Conservation (phyloP, 805 yeast genomes). For the Ogataea pini region DNA sequence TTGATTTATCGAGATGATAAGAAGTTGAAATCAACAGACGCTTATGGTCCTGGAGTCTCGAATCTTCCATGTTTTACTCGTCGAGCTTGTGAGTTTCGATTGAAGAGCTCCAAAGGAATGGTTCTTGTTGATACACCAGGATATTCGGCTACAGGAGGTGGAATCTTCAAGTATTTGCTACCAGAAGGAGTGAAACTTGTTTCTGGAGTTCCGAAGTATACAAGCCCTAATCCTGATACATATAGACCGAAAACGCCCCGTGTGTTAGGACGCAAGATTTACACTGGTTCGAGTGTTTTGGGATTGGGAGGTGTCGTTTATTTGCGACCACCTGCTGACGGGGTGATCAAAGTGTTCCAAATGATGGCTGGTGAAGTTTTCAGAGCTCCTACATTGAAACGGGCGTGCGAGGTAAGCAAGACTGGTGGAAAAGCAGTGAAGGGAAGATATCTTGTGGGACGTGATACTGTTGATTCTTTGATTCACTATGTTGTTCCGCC, state of each 20-base stretch:
- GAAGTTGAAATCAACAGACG: slow-evolving; percentile 26
- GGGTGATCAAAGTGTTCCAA: slow-evolving; percentile 50
- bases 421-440: slow-evolving; percentile 30
- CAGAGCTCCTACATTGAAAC: slow-evolving; percentile 35
- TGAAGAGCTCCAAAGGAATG: slow-evolving; percentile 26
- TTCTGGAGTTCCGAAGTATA: slow-evolving; percentile 9
- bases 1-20: slow-evolving; percentile 31
- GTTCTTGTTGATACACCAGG: slow-evolving; percentile 51
- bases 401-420: slow-evolving; percentile 32
- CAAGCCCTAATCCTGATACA: slow-evolving; percentile 9
- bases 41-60: slow-evolving; percentile 48
- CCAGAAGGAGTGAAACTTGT: slow-evolving; percentile 9
- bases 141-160: slow-evolving; percentile 33
- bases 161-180: slow-evolving; percentile 33
- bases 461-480: slow-evolving; percentile 34
- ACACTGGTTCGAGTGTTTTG: slow-evolving; percentile 27
- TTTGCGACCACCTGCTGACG: slow-evolving; percentile 51
- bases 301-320: slow-evolving; percentile 65
- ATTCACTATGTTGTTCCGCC: slow-evolving; percentile 62
- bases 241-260: slow-evolving; percentile 10
- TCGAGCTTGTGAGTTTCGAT: slow-evolving; percentile 42
- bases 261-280: slow-evolving; percentile 18
- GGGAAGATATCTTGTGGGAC: slow-evolving; percentile 21
- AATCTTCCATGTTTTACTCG: slow-evolving; percentile 74
- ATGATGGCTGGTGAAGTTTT: slow-evolving; percentile 44